Percentiles rank a stretch among this genome's conserved stretches.
phyloP scores from a whole-genome alignment of 768 basidiomycete genomes.

The Baorangia bicolor region DNA sequence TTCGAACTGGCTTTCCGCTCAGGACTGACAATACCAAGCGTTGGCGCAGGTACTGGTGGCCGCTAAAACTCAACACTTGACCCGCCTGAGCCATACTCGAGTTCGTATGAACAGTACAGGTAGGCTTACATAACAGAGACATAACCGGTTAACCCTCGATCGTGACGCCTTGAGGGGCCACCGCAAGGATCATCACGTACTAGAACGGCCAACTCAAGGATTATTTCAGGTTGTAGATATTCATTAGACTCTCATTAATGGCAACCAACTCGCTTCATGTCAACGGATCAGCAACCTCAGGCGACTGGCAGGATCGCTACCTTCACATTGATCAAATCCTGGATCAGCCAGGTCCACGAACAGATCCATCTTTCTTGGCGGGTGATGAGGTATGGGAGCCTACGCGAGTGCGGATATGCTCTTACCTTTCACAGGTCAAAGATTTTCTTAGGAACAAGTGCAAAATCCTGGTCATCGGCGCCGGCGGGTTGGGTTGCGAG shows the following conservation, averaged over 20 bases:
- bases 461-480: constrained; percentile 97
- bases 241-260: constrained; percentile 23
- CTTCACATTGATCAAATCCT: constrained; percentile 84
- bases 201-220: neutral
- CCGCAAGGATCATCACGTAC: neutral
- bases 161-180: neutral
- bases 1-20: constrained; percentile 79
- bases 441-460: constrained; percentile 77
- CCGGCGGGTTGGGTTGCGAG: constrained; percentile 96
- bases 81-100: constrained; percentile 39
- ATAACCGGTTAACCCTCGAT: neutral
- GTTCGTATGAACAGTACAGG: neutral
- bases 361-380: constrained; percentile 78
- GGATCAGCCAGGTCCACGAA: constrained; percentile 84
- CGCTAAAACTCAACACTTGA: constrained; percentile 60
- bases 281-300: constrained; percentile 37
- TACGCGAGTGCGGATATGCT: neutral
- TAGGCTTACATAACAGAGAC: constrained; percentile 27
- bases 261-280: constrained; percentile 19
- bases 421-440: constrained; percentile 62
- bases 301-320: constrained; percentile 65
- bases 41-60: constrained; percentile 80
- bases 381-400: constrained; percentile 67
- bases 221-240: constrained; percentile 10
- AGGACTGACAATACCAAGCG: constrained; percentile 88